Evolutionary conservation across 305 asterid genomes (phyloP).

Genomic region (Fraxinus paxiana): DNA sequence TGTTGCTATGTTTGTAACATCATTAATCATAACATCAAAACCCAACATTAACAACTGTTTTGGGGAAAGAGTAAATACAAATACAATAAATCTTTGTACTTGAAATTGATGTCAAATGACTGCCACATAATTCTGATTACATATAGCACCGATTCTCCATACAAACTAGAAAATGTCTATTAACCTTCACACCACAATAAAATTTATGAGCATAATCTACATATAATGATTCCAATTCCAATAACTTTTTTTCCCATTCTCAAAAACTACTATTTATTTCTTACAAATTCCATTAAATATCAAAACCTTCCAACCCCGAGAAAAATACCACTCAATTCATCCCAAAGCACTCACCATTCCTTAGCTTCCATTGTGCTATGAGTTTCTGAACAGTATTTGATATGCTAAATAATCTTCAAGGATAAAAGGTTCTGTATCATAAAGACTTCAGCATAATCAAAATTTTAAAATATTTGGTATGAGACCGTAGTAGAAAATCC

Average conservation of each 20-base stretch:
- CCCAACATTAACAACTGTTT: background rate
- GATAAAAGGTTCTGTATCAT: too few species aligned
- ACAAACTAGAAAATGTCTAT: background rate
- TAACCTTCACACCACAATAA: background rate
- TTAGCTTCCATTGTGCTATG: background rate
- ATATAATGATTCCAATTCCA: background rate
- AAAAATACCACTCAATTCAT: background rate
- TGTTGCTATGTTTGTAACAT: conserved; percentile 74
- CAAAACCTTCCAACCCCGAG: background rate
- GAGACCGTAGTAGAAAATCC: too few species aligned
- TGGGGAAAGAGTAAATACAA: background rate
- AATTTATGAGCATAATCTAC: background rate
- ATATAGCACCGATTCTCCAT: background rate
- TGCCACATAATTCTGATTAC: background rate
- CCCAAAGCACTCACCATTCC: background rate
- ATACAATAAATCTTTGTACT: background rate
- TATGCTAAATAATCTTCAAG: too few species aligned
- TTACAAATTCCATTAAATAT: background rate
- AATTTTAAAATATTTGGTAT: too few species aligned
- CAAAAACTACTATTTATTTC: too few species aligned
- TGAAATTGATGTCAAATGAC: background rate
- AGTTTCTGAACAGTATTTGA: background rate
- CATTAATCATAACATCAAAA: conserved; percentile 30
- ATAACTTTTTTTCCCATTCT: background rate
- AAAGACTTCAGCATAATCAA: too few species aligned